These are phyloP conservation scores for Botryotinia globosa DNA, from an alignment of 2,329 filamentous ascomycete species.

Conservation along the genomic window DNA sequence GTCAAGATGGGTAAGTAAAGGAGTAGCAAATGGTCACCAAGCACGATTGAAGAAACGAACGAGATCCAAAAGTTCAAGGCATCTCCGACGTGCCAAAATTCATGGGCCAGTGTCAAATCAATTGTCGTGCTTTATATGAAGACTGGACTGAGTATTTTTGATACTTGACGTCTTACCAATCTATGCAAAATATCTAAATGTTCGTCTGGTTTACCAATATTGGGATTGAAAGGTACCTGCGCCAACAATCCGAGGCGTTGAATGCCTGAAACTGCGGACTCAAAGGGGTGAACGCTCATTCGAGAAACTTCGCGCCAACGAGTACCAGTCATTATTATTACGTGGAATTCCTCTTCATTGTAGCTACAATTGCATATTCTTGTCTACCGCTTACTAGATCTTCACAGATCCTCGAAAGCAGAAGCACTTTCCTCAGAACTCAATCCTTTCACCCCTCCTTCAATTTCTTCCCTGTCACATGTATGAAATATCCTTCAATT, in stretches of 20 bases:
- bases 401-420: not conserved
- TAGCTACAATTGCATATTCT: not conserved
- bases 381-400: not conserved
- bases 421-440: not conserved
- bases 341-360: not conserved
- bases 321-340: not conserved
- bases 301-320: not conserved
- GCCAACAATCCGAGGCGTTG: not conserved
- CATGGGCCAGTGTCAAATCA: not conserved
- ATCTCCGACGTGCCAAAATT: not conserved
- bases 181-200: not conserved
- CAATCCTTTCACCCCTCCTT: too few relatives aligned
- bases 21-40: too few relatives aligned
- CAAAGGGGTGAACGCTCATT: not conserved
- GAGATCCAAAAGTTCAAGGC: not conserved
- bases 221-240: not conserved
- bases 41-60: too few relatives aligned
- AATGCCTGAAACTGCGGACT: not conserved
- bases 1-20: not conserved
- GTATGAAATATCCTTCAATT: not conserved
- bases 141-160: fast-evolving
- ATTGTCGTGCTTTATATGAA: not conserved
- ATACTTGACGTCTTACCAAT: not conserved
- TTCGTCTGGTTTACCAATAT: not conserved
- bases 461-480: not conserved